These are phyloP conservation scores for Sapria himalayana DNA, from an alignment of 345 rosid genomes.

Conservation along the genomic window DNA sequence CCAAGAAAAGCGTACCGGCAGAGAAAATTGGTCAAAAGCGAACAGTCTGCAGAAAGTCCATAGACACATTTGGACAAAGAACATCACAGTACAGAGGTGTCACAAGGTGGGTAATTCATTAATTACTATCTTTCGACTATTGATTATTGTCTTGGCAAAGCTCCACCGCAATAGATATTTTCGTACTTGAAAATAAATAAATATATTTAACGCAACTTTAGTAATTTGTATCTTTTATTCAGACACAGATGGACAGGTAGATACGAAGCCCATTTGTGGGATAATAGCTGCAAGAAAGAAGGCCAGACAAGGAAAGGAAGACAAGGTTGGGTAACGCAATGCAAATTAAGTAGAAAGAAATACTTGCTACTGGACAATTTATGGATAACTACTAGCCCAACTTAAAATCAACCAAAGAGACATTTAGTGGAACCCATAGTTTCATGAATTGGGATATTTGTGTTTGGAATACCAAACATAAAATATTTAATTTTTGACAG, in stretches of 20 bases:
- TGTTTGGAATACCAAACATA: no score
- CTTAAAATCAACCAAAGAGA: no score
- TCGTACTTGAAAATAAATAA: neutral
- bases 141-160: neutral
- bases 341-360: constrained; percentile 3
- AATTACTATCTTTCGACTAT: neutral
- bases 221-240: neutral
- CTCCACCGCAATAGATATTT: neutral
- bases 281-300: constrained; percentile 75
- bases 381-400: no score
- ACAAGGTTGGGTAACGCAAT: constrained; percentile 40
- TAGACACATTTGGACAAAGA: constrained; percentile 65
- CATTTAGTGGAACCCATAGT: no score
- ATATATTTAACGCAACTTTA: no score
- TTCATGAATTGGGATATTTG: no score
- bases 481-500: no score
- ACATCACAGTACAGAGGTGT: constrained; percentile 95
- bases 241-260: constrained; percentile 83
- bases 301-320: constrained; percentile 87
- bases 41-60: constrained; percentile 60
- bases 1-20: constrained; percentile 37
- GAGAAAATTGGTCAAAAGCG: constrained; percentile 40
- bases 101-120: constrained; percentile 27
- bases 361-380: no score
- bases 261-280: constrained; percentile 84